A percentile compares a stretch with the other conserved stretches of the same genome.
Conservation (phyloP, 768 basidiomycete species). For the Agaricus blazei region DNA sequence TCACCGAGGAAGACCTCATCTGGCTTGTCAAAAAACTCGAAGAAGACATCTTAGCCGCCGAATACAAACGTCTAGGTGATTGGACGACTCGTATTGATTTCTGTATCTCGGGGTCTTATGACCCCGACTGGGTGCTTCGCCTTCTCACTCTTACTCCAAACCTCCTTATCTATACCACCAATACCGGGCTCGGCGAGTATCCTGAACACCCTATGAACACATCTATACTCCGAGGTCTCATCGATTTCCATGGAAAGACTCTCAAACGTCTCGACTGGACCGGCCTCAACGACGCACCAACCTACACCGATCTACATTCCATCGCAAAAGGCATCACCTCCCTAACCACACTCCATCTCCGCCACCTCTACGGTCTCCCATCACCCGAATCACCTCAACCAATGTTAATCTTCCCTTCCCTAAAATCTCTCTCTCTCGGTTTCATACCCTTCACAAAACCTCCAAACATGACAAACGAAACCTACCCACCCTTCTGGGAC, state of each 20-base stretch:
- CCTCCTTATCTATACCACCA: slow-evolving; percentile 37
- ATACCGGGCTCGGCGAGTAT: slow-evolving; percentile 21
- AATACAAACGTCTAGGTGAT: slow-evolving; percentile 28
- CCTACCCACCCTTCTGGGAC: slow-evolving; percentile 29
- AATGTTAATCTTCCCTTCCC: slow-evolving; percentile 26
- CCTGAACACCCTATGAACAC: slow-evolving; percentile 20
- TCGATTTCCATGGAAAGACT: slow-evolving; percentile 24
- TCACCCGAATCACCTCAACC: slow-evolving; percentile 14
- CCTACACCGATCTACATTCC: slow-evolving; percentile 31
- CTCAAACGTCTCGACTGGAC: slow-evolving; percentile 42
- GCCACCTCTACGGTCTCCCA: slow-evolving; percentile 31
- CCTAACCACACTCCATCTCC: slow-evolving; percentile 36
- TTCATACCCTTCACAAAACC: slow-evolving; percentile 24
- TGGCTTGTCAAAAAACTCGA: slow-evolving; percentile 30
- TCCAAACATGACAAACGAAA: not conserved
- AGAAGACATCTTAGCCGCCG: slow-evolving; percentile 15
- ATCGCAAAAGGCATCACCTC: slow-evolving; percentile 27
- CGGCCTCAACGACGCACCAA: slow-evolving; percentile 35
- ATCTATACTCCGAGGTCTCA: slow-evolving; percentile 28
- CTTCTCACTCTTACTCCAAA: slow-evolving; percentile 37
- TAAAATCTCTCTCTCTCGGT: slow-evolving; percentile 38
- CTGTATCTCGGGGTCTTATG: slow-evolving; percentile 27
- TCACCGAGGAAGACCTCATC: slow-evolving; percentile 28
- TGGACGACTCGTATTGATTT: slow-evolving; percentile 39
- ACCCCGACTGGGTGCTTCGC: slow-evolving; percentile 24